A percentile compares a stretch with the other conserved stretches of the same genome.
These are phyloP conservation scores for Adansonia digitata DNA, from an alignment of 345 rosid genomes.

Conservation along the genomic window DNA sequence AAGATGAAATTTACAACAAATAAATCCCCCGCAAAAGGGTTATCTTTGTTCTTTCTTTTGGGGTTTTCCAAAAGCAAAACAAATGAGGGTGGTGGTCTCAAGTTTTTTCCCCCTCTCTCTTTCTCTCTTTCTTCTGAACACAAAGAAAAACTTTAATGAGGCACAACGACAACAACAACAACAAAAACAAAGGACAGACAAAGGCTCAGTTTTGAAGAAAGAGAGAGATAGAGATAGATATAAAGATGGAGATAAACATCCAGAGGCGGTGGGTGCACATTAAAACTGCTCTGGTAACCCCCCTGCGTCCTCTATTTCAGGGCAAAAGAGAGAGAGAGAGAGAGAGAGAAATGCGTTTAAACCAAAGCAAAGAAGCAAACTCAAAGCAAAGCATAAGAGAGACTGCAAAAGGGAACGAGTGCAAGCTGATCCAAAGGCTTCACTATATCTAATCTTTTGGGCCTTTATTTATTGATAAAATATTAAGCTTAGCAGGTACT, in stretches of 20 bases:
- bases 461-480: constrained; percentile 33
- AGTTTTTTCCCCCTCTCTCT: constrained; percentile 12
- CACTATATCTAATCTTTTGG: constrained; percentile 20
- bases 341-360: too few species aligned
- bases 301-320: constrained; percentile 43
- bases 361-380: too few species aligned
- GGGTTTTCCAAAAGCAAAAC: background rate
- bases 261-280: constrained; percentile 38
- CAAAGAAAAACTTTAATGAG: too few species aligned
- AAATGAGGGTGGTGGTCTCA: constrained; percentile 9
- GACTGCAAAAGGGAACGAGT: too few species aligned
- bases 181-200: constrained; percentile 9
- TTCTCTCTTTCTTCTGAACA: too few species aligned
- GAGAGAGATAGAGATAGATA: too few species aligned
- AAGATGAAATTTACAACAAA: constrained; percentile 1
- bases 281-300: constrained; percentile 22
- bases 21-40: constrained; percentile 12
- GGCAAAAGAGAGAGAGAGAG: constrained; percentile 28
- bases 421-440: too few species aligned
- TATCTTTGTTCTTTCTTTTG: constrained; percentile 16
- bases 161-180: constrained; percentile 21
- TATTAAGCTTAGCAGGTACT: too few species aligned
- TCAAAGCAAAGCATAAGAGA: too few species aligned
- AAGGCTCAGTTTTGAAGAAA: constrained; percentile 15
- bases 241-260: too few species aligned